Evolutionary conservation across 768 basidiomycete genomes (phyloP).

Genomic region (Boletus huronensis): DNA sequence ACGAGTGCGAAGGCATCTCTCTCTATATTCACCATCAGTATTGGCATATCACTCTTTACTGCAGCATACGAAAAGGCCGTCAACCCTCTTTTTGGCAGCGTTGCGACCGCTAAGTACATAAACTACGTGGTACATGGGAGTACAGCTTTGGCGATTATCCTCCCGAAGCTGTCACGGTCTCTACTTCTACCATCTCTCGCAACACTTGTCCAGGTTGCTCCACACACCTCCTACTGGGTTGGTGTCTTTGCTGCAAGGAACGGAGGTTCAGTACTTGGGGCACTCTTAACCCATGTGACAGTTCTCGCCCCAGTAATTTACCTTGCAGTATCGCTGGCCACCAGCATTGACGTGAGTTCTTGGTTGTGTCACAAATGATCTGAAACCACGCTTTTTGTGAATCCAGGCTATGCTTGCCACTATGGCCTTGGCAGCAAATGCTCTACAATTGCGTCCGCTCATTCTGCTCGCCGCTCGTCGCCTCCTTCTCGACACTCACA

Average conservation of each 20-base stretch:
- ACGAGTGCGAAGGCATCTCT: conserved; percentile 17
- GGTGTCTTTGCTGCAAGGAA: conserved; percentile 56
- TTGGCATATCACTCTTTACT: conserved; percentile 51
- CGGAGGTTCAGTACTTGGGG: conserved; percentile 51
- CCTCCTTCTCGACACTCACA: conserved; percentile 21
- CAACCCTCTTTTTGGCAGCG: conserved; percentile 65
- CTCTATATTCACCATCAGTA: conserved; percentile 26
- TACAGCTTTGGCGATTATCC: conserved; percentile 33
- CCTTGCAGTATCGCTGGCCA: conserved; percentile 45
- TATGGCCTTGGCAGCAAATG: conserved; percentile 25
- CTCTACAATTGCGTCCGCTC: conserved; percentile 26
- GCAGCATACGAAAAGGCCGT: conserved; percentile 62
- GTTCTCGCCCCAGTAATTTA: conserved; percentile 58
- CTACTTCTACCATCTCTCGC: conserved; percentile 34
- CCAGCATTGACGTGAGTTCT: conserved; percentile 38
- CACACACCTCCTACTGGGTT: conserved; percentile 66
- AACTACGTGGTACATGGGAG: conserved; percentile 37
- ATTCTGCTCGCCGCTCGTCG: conserved; percentile 9
- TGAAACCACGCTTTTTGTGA: not conserved
- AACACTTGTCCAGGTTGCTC: conserved; percentile 43
- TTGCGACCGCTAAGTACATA: conserved; percentile 51
- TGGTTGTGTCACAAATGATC: not conserved
- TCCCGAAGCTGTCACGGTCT: conserved; percentile 28
- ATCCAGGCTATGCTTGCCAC: conserved; percentile 22
- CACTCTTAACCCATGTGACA: conserved; percentile 52